Percentiles rank a stretch among this genome's conserved stretches.
These are phyloP conservation scores for Rhodotorula kratochvilovae DNA, from an alignment of 768 basidiomycete species.

Conservation along the genomic window DNA sequence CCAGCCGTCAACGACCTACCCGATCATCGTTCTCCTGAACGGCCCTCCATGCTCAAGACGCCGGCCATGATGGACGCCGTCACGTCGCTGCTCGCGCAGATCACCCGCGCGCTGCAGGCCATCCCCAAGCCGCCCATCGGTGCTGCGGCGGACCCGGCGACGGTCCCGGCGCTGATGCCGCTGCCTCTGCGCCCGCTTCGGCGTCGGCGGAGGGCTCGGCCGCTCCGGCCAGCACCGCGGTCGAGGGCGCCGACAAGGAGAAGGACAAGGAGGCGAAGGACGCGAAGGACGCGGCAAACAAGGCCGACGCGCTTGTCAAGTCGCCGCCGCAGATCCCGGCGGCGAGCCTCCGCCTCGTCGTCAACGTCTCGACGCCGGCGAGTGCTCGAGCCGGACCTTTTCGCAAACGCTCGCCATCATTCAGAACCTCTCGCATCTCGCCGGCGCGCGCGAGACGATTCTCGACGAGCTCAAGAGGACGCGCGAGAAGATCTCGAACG, in stretches of 20 bases:
- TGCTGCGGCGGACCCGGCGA: not conserved
- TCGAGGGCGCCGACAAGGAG: constrained; percentile 6
- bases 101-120: constrained; percentile 74
- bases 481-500: constrained; percentile 80
- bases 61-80: constrained; percentile 90
- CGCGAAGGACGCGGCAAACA: constrained; percentile 48
- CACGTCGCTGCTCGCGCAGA: constrained; percentile 75
- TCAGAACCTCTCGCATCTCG: constrained; percentile 81
- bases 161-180: not conserved
- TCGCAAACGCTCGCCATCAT: constrained; percentile 86
- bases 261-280: constrained; percentile 48
- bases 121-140: constrained; percentile 47
- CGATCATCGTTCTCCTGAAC: constrained; percentile 85
- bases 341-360: constrained; percentile 77
- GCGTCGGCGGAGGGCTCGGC: not conserved
- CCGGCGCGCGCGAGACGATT: constrained; percentile 81
- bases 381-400: constrained; percentile 95
- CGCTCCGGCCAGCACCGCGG: too few relatives aligned
- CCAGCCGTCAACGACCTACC: constrained; percentile 28
- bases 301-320: constrained; percentile 52
- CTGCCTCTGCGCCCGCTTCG: not conserved
- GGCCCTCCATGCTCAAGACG: constrained; percentile 75
- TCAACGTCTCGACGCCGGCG: constrained; percentile 96
- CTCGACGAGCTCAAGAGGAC: constrained; percentile 77
- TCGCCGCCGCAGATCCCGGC: constrained; percentile 81